Base-by-base conservation (phyloP, 768 basidiomycete genomes). In the Ramaria sp. region DNA sequence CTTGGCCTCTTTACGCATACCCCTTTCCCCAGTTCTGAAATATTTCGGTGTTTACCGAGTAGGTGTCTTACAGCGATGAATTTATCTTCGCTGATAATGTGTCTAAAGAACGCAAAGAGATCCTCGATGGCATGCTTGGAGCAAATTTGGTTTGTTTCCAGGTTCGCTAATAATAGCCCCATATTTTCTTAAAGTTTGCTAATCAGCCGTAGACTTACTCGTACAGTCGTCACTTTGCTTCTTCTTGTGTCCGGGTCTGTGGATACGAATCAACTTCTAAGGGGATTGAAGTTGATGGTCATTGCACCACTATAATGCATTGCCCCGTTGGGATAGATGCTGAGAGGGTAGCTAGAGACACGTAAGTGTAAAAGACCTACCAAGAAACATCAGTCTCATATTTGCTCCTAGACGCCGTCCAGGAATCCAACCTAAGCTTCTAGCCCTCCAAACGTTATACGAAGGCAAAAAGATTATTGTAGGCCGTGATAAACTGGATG, bases 401-500 rank as follows among this genome's bases (percentile, higher is more conserved):
- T 30, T 24, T 58, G 51, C 42, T 22, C 33, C 3, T 59, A 86
- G 83, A 9, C 75, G 82, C 42, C 75, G 85, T 1, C 84, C 91
- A 0, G 92, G 91, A 5, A 85, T 98, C 59, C 72, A 80, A 55
- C 94, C 94, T n/a, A 96, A 95, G 70, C 75, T 95, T 17, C 88
- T 88, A 48, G 86, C 91, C 1, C 78, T 98, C 0, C 75, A 83
- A 27, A 75, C 82, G 19, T 70, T 97, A 13, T 99, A 99, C 69
- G 85, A 91, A 62, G 91, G 89, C 60, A 97, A 97, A 79, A 97
- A 97, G 78, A 97, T 99, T 66, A 93, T 99, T 57, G 89, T 98
- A 12, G 95, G 92, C 17, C 79, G 95, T 7, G 95, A 99, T 71
- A 99, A 99, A 74, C 78, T 98, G 42, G 95, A 98, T 65, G 90